phyloP scores from a whole-genome alignment of 768 basidiomycete genomes.

The Lyophyllum shimeji region DNA sequence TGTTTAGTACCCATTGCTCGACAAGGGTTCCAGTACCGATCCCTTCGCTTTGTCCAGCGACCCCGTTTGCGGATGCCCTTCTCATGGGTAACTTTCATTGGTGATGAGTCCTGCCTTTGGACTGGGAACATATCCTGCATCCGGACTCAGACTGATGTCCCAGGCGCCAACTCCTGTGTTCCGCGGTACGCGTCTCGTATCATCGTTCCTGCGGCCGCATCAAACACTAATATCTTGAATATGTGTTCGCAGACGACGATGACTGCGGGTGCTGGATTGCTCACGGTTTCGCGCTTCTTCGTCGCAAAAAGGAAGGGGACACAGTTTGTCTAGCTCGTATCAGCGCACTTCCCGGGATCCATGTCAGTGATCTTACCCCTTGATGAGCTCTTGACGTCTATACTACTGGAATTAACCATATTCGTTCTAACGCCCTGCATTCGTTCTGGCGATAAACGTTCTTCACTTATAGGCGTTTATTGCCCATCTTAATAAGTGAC shows the following conservation, averaged over 20 bases:
- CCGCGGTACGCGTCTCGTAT: slow-evolving; percentile 7
- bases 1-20: slow-evolving; percentile 26
- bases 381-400: too few species aligned
- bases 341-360: too few species aligned
- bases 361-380: too few species aligned
- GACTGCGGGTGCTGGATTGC: neutral
- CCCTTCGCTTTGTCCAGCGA: slow-evolving; percentile 25
- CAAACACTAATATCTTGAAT: neutral
- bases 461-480: too few species aligned
- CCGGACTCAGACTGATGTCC: neutral
- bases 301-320: slow-evolving; percentile 9
- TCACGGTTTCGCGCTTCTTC: slow-evolving; percentile 4
- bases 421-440: too few species aligned
- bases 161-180: slow-evolving; percentile 16
- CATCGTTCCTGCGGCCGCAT: neutral
- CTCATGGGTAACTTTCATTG: slow-evolving; percentile 29
- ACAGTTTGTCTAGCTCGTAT: slow-evolving; percentile 2
- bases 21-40: neutral
- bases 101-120: slow-evolving; percentile 8
- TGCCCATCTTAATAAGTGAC: too few species aligned
- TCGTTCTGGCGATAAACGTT: too few species aligned
- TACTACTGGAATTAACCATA: too few species aligned
- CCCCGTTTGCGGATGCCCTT: slow-evolving; percentile 52
- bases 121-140: neutral
- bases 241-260: slow-evolving; percentile 1